Evolutionary conservation across 257 asterid genomes (phyloP).

Genomic region (Fraxinus americana): DNA sequence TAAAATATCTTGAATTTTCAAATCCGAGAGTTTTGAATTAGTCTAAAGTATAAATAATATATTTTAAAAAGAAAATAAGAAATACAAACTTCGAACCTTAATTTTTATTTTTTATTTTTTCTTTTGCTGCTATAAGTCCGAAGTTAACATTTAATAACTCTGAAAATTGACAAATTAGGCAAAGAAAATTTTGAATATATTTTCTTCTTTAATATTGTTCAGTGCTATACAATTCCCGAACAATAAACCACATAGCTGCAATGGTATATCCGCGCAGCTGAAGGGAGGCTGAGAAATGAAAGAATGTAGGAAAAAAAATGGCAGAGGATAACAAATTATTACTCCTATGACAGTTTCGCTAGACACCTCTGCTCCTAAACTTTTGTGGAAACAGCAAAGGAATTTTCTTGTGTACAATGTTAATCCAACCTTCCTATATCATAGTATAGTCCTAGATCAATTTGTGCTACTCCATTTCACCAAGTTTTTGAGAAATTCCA

Average conservation of each 20-base stretch:
- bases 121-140: no score
- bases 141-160: neutral
- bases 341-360: constrained; percentile 15
- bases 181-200: no score
- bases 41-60: no score
- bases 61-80: neutral
- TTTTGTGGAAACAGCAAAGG: constrained; percentile 23
- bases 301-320: constrained; percentile 14
- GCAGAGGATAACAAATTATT: constrained; percentile 24
- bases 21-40: no score
- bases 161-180: neutral
- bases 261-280: constrained; percentile 56
- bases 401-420: constrained; percentile 23
- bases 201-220: neutral
- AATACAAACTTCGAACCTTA: no score
- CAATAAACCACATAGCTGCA: constrained; percentile 14
- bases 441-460: constrained; percentile 23
- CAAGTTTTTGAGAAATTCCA: constrained; percentile 79
- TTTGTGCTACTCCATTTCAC: constrained; percentile 65
- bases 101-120: no score
- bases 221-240: neutral
- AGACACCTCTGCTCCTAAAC: constrained; percentile 61
- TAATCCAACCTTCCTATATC: constrained; percentile 16
- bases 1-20: no score
- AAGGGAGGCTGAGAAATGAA: neutral